These are phyloP conservation scores for Singerocomus inundabilis DNA, from an alignment of 1,284 basidiomycete genomes.

Conservation along the genomic window DNA sequence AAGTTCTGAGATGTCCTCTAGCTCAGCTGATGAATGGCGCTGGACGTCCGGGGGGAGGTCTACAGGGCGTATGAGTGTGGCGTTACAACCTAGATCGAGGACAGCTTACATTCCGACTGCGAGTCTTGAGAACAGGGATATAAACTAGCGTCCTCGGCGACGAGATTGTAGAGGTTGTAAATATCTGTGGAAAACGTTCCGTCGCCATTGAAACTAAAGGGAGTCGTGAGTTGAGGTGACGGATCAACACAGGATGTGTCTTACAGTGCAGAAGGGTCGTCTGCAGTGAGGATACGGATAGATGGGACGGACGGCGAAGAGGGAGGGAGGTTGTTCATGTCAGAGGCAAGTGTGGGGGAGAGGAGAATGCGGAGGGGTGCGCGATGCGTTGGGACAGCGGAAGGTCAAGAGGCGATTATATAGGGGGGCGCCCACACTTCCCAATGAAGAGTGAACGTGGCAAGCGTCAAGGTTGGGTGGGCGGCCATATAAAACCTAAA, in stretches of 20 bases:
- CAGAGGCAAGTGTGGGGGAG: background rate
- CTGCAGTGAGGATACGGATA: constrained; percentile 16
- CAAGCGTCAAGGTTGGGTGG: constrained; percentile 12
- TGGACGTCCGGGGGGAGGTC: background rate
- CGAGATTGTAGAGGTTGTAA: background rate
- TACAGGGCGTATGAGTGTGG: constrained; percentile 21
- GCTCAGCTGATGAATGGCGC: background rate
- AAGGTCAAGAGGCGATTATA: constrained; percentile 17
- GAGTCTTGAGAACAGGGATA: constrained; percentile 2
- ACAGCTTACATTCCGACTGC: constrained; percentile 8
- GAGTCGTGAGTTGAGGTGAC: constrained; percentile 10
- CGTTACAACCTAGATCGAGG: constrained; percentile 1
- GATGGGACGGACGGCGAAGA: constrained; percentile 12
- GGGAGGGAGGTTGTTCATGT: constrained; percentile 16
- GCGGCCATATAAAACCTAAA: constrained; percentile 3
- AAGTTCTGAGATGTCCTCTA: constrained; percentile 26
- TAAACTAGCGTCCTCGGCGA: background rate
- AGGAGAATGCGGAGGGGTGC: constrained; percentile 1
- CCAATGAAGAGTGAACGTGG: constrained; percentile 10
- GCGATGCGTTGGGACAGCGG: constrained; percentile 9
- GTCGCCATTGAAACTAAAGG: constrained; percentile 11
- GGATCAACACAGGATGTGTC: constrained; percentile 1
- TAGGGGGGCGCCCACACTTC: constrained; percentile 15
- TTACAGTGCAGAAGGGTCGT: constrained; percentile 18
- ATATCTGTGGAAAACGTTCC: constrained; percentile 1